These are phyloP conservation scores for Heracleum sosnowskyi DNA, from an alignment of 129 eudicot genomes.

Conservation along the genomic window DNA sequence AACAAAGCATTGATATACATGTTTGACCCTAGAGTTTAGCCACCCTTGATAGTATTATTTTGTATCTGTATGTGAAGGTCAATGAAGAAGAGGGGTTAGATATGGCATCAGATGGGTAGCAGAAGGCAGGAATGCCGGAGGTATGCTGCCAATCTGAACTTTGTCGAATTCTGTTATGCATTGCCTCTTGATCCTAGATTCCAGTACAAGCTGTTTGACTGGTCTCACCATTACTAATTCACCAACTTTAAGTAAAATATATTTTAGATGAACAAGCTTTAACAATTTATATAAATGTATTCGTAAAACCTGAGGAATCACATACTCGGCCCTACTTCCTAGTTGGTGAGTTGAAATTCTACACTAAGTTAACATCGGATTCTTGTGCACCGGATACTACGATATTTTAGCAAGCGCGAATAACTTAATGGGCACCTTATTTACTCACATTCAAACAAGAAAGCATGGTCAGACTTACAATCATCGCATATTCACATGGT, in stretches of 20 bases:
- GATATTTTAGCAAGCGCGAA: background rate
- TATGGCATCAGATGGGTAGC: conserved; percentile 45
- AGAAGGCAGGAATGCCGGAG: conserved; percentile 60
- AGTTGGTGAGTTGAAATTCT: background rate
- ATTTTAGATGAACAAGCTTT: background rate
- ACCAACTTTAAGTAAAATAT: background rate
- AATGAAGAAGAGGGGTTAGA: conserved; percentile 24
- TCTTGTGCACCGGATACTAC: background rate
- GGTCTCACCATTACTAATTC: background rate
- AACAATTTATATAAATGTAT: background rate
- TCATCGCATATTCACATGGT: background rate
- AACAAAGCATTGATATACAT: conserved; percentile 27
- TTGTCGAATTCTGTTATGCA: conserved; percentile 27
- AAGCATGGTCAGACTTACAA: background rate
- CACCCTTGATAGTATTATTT: conserved; percentile 12
- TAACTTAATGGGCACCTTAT: background rate
- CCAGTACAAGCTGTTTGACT: conserved; percentile 15
- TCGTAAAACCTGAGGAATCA: background rate
- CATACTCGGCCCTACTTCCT: background rate
- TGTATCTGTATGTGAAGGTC: conserved; percentile 38
- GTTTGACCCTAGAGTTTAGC: conserved; percentile 49
- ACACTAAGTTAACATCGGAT: background rate
- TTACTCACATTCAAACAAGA: background rate
- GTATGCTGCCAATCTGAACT: conserved; percentile 34
- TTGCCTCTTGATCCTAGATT: conserved; percentile 43